phyloP scores from a whole-genome alignment of 176 grass and related monocot species.

The Cenchrus fungigraminus region DNA sequence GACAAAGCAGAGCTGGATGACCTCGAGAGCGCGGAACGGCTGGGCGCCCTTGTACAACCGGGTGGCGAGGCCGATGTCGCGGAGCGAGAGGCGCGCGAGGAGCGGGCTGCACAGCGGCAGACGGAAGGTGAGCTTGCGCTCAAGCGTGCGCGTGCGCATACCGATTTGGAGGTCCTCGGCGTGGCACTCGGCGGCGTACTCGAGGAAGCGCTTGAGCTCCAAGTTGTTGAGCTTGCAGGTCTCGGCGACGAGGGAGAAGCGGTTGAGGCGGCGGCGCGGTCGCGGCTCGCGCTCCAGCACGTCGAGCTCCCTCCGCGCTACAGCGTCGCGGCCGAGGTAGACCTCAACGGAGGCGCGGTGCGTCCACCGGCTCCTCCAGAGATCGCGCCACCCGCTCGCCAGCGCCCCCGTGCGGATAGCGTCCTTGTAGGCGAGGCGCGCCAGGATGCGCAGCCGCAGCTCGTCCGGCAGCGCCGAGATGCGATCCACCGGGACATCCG shows the following conservation, averaged over 20 bases:
- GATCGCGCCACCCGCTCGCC: slow-evolving; percentile 44
- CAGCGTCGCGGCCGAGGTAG: not conserved
- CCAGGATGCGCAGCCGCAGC: slow-evolving; percentile 49
- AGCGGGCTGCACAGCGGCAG: slow-evolving; percentile 17
- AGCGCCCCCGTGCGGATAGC: slow-evolving; percentile 55
- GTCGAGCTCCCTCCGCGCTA: not conserved
- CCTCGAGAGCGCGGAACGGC: too few species aligned
- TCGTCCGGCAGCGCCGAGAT: slow-evolving; percentile 41
- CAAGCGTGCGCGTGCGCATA: too few species aligned
- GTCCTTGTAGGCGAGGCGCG: slow-evolving; percentile 50
- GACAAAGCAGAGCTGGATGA: slow-evolving; percentile 4
- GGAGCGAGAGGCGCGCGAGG: slow-evolving; percentile 50
- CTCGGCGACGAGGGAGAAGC: slow-evolving; percentile 17
- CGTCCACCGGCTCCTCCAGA: slow-evolving; percentile 47
- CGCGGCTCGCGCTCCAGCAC: not conserved
- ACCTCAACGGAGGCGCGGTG: not conserved
- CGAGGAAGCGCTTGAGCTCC: slow-evolving; percentile 13
- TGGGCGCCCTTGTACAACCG: too few species aligned
- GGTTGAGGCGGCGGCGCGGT: not conserved
- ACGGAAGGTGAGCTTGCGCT: slow-evolving; percentile 4
- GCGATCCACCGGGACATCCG: too few species aligned
- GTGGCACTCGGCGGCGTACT: slow-evolving; percentile 28
- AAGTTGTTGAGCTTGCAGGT: slow-evolving; percentile 7
- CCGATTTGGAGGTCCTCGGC: slow-evolving; percentile 53
- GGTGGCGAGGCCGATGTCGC: too few species aligned